phyloP scores from a whole-genome alignment of 139 green algal species.

The Tetratostichococcus sp. region DNA sequence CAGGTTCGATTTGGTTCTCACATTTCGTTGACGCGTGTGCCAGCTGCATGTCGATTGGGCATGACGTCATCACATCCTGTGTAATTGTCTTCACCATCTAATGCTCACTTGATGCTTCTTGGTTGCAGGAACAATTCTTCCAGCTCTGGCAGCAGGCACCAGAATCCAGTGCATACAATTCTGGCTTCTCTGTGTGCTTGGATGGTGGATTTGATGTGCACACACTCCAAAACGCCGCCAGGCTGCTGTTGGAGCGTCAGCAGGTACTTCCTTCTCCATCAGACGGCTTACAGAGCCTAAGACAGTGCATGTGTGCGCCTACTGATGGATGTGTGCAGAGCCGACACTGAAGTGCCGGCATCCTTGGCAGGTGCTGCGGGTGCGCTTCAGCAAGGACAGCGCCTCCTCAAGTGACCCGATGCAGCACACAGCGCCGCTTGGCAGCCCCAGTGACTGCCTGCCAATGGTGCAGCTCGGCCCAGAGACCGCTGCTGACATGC shows the following conservation, averaged over 20 bases:
- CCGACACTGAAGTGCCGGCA: no score
- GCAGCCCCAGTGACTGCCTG: background rate
- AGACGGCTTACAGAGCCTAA: no score
- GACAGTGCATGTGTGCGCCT: no score
- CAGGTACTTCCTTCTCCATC: no score
- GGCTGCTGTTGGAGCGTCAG: background rate
- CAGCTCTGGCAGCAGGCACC: background rate
- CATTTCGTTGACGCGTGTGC: no score
- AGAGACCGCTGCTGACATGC: no score
- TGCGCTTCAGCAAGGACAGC: background rate
- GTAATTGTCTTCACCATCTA: background rate
- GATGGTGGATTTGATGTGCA: background rate
- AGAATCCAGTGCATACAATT: background rate
- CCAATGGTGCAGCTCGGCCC: background rate
- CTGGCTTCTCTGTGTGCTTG: background rate
- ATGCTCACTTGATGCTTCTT: background rate
- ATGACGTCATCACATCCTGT: no score
- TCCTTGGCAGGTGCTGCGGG: background rate
- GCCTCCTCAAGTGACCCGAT: no score
- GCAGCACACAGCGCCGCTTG: background rate
- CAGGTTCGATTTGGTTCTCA: no score
- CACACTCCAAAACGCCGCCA: background rate
- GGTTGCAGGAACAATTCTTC: constrained; percentile 10
- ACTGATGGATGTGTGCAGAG: no score
- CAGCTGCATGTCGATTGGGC: no score